Conservation (phyloP, 768 basidiomycete species). For the Pleurotus eryngii region DNA sequence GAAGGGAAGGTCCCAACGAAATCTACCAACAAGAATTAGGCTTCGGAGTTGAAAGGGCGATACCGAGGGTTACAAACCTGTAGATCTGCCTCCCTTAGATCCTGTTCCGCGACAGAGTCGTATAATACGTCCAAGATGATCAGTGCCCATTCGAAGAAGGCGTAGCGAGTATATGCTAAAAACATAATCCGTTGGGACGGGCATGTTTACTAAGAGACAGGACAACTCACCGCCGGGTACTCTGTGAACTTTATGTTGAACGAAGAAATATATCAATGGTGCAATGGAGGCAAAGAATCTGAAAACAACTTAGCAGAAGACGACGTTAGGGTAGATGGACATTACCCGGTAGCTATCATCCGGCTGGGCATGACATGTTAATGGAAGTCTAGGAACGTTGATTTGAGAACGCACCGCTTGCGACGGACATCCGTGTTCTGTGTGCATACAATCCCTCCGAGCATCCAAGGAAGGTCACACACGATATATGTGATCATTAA, state of each 20-base stretch:
- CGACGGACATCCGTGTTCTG: constrained; percentile 36
- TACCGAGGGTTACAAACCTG: constrained; percentile 37
- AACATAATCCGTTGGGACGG: constrained; percentile 5
- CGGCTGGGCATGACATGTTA: constrained; percentile 33
- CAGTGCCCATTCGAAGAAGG: constrained; percentile 86
- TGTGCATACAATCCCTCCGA: constrained; percentile 60
- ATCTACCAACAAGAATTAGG: constrained; percentile 10
- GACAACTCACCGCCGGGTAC: constrained; percentile 69
- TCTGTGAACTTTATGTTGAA: constrained; percentile 78
- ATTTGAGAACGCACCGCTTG: constrained; percentile 42
- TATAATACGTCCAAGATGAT: constrained; percentile 71
- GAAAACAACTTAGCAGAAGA: neutral
- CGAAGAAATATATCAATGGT: constrained; percentile 80
- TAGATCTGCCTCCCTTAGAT: constrained; percentile 51
- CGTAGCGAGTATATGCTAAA: constrained; percentile 80
- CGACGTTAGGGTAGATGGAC: neutral
- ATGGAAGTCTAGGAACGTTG: constrained; percentile 8
- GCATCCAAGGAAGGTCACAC: constrained; percentile 88
- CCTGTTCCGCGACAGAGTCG: constrained; percentile 63
- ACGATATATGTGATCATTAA: constrained; percentile 87
- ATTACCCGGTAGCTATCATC: constrained; percentile 50
- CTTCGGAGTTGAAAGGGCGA: neutral
- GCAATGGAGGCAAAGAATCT: constrained; percentile 72
- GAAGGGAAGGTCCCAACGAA: constrained; percentile 12
- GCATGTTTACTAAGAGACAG: neutral